phyloP scores from a whole-genome alignment of 2,329 filamentous ascomycete species.

The Ophiostoma ulmi region DNA sequence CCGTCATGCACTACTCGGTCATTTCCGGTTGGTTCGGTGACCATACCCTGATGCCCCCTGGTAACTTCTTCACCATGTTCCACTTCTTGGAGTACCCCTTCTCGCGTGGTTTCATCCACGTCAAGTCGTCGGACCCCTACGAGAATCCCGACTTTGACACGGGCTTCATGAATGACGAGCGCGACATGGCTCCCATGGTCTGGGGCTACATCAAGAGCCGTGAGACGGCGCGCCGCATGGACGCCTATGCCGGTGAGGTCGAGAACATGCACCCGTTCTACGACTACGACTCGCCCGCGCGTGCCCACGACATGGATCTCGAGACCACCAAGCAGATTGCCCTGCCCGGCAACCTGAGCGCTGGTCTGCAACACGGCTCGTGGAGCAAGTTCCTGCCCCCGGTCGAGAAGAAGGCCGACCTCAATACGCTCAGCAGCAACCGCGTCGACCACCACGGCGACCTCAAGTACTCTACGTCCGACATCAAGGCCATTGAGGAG shows the following conservation, averaged over 20 bases:
- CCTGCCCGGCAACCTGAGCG: slow-evolving; percentile 64
- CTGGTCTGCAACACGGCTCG: slow-evolving; percentile 67
- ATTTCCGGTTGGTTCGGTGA: slow-evolving; percentile 63
- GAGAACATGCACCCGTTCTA: slow-evolving; percentile 66
- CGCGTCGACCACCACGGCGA: slow-evolving; percentile 55
- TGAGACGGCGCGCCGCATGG: slow-evolving; percentile 73
- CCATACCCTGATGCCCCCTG: slow-evolving; percentile 61
- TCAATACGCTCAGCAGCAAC: slow-evolving; percentile 57
- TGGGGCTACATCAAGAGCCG: slow-evolving; percentile 81
- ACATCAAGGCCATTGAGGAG: slow-evolving; percentile 63
- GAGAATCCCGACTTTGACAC: slow-evolving; percentile 72
- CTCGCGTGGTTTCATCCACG: slow-evolving; percentile 66
- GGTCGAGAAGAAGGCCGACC: slow-evolving; percentile 46
- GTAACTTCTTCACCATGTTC: slow-evolving; percentile 81
- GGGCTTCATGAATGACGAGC: slow-evolving; percentile 80
- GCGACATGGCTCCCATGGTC: slow-evolving; percentile 79
- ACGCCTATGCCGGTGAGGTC: slow-evolving; percentile 71
- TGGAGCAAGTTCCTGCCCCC: slow-evolving; percentile 59
- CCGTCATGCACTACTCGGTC: slow-evolving; percentile 78
- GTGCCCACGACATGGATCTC: slow-evolving; percentile 67
- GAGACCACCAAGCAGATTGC: slow-evolving; percentile 71
- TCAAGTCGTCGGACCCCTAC: slow-evolving; percentile 66
- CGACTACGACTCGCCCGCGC: slow-evolving; percentile 62
- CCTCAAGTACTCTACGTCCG: slow-evolving; percentile 58
- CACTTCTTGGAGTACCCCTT: slow-evolving; percentile 75